phyloP scores from a whole-genome alignment of 768 basidiomycete species.

The Suillus subalutaceus region DNA sequence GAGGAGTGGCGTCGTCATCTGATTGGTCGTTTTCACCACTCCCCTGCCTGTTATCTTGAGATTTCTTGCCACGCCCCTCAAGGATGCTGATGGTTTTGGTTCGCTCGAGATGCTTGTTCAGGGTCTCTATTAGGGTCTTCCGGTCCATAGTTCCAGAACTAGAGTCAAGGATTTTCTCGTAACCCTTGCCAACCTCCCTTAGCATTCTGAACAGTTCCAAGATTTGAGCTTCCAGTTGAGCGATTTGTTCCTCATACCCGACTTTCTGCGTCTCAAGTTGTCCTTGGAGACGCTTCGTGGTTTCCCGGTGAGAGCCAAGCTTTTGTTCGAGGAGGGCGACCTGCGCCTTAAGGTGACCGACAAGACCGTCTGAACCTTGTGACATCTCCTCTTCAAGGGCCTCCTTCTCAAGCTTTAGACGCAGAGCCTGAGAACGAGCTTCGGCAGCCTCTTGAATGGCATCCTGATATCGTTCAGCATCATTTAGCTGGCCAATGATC shows the following conservation, averaged over 20 bases:
- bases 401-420: conserved; percentile 82
- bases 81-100: conserved; percentile 83
- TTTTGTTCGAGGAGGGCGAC: conserved; percentile 74
- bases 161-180: conserved; percentile 73
- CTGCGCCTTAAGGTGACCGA: conserved; percentile 79
- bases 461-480: conserved; percentile 80
- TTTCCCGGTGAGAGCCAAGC: conserved; percentile 76
- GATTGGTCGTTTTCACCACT: conserved; percentile 30
- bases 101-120: conserved; percentile 84
- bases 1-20: conserved; percentile 57
- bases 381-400: conserved; percentile 79
- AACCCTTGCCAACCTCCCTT: conserved; percentile 77
- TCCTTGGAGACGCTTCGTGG: conserved; percentile 71
- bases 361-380: conserved; percentile 79
- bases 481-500: conserved; percentile 87
- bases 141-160: conserved; percentile 70
- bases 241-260: conserved; percentile 84
- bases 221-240: conserved; percentile 89
- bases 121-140: conserved; percentile 73
- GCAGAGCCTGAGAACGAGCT: conserved; percentile 63
- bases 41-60: conserved; percentile 26
- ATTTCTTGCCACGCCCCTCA: conserved; percentile 62
- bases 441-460: conserved; percentile 77
- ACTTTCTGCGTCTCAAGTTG: conserved; percentile 78
- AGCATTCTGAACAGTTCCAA: conserved; percentile 94